A percentile compares a stretch with the other conserved stretches of the same genome.
Evolutionary conservation across 169 alveolate species (phyloP).

Genomic region (Perkinsus olseni): DNA sequence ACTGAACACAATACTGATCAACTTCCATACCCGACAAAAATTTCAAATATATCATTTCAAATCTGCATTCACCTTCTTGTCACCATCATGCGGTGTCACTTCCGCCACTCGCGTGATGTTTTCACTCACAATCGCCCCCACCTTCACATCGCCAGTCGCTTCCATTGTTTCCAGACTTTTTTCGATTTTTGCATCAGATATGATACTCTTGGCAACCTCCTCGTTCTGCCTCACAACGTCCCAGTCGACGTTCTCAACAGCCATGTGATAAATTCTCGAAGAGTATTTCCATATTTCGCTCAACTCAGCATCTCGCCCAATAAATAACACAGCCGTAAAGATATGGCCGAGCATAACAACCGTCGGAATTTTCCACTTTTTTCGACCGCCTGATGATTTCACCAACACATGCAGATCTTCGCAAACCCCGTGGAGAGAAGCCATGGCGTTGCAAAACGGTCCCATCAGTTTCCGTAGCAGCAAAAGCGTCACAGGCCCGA

Average conservation of each 20-base stretch:
- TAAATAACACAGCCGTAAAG: not conserved
- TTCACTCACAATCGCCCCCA: not conserved
- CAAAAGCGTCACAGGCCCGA: not conserved
- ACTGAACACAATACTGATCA: no score
- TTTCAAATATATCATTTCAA: no score
- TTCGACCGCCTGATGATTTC: not conserved
- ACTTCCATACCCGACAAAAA: no score
- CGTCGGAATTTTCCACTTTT: not conserved
- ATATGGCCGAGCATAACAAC: not conserved
- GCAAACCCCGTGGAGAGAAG: not conserved
- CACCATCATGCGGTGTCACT: no score
- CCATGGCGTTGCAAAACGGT: not conserved
- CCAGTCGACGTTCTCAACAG: not conserved
- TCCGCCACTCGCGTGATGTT: no score
- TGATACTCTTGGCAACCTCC: not conserved
- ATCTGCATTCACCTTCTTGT: no score
- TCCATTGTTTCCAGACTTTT: not conserved
- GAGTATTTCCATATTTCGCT: not conserved
- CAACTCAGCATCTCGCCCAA: not conserved
- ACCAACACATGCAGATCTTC: not conserved
- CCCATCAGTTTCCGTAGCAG: not conserved
- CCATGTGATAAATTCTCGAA: not conserved
- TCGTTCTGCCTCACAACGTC: not conserved
- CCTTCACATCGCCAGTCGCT: not conserved
- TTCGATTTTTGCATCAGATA: not conserved